phyloP scores from a whole-genome alignment of 2,329 filamentous ascomycete species.

The Pseudocercospora eumusae region DNA sequence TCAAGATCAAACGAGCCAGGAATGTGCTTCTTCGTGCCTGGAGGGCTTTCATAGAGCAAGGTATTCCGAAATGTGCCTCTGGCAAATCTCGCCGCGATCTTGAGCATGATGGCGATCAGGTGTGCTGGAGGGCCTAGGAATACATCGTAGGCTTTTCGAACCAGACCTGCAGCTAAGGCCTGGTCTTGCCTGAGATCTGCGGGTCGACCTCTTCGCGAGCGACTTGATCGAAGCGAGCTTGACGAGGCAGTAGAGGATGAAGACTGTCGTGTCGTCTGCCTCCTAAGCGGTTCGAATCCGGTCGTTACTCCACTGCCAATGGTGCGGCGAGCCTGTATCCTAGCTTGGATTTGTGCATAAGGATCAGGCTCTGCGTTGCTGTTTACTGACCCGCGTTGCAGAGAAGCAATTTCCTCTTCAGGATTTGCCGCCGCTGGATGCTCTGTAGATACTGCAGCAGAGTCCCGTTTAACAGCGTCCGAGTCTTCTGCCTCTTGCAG shows the following conservation, averaged over 20 bases:
- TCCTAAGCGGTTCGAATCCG: conserved; percentile 41
- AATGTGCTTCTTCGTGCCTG: conserved; percentile 54
- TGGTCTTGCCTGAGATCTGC: conserved; percentile 22
- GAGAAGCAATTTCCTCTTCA: conserved; percentile 3
- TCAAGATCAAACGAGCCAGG: conserved; percentile 59
- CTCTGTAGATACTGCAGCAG: conserved; percentile 12
- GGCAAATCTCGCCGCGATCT: conserved; percentile 75
- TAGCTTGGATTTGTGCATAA: conserved; percentile 39
- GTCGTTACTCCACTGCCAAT: conserved; percentile 33
- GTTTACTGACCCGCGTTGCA: not conserved
- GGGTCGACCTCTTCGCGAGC: not conserved
- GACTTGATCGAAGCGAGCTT: conserved; percentile 21
- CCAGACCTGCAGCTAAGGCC: conserved; percentile 52
- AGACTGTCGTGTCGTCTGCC: conserved; percentile 43
- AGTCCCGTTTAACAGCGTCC: conserved; percentile 8
- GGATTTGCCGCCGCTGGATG: conserved; percentile 10
- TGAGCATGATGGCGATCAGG: conserved; percentile 75
- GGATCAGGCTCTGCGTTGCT: conserved; percentile 27
- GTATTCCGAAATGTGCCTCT: conserved; percentile 43
- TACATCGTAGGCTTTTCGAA: conserved; percentile 75
- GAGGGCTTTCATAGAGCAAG: conserved; percentile 35
- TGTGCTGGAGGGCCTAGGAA: conserved; percentile 79
- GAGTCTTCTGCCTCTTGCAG: not conserved
- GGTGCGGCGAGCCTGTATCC: conserved; percentile 39
- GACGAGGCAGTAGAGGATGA: conserved; percentile 38